These are phyloP conservation scores for Cladophialophora exuberans DNA, from an alignment of 2,329 filamentous ascomycete species.

Conservation along the genomic window DNA sequence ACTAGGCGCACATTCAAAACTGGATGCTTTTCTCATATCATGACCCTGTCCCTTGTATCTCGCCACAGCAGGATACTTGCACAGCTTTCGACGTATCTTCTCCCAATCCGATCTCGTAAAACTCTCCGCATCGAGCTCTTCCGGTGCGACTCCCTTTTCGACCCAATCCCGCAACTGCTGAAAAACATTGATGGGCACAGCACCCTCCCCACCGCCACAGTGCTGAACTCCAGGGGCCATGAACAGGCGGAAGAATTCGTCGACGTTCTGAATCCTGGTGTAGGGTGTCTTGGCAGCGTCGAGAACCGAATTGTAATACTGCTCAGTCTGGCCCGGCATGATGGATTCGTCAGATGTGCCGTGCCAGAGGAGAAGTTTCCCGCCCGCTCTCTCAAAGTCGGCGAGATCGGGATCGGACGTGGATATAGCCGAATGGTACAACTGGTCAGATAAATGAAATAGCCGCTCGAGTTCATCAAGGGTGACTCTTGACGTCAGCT, in stretches of 20 bases:
- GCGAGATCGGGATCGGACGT: slow-evolving; percentile 43
- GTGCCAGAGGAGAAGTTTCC: slow-evolving; percentile 50
- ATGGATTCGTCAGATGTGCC: slow-evolving; percentile 45
- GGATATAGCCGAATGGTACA: slow-evolving; percentile 43
- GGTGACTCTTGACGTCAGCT: slow-evolving; percentile 51
- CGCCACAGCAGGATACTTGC: slow-evolving; percentile 44
- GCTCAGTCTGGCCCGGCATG: slow-evolving; percentile 38
- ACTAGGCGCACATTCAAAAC: slow-evolving; percentile 31
- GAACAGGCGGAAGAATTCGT: slow-evolving; percentile 8
- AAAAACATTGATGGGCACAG: slow-evolving; percentile 37
- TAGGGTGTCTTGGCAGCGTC: not conserved
- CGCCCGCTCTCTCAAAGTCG: slow-evolving; percentile 47
- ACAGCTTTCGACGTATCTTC: slow-evolving; percentile 49
- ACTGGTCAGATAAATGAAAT: slow-evolving; percentile 50
- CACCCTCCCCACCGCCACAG: slow-evolving; percentile 8
- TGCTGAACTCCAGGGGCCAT: slow-evolving; percentile 10
- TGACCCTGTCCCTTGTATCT: slow-evolving; percentile 41
- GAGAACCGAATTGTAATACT: slow-evolving; percentile 55
- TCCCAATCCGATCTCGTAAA: slow-evolving; percentile 37
- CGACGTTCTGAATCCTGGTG: not conserved
- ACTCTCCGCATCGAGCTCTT: slow-evolving; percentile 22
- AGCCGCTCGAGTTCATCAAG: not conserved
- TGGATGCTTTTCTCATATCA: slow-evolving; percentile 39
- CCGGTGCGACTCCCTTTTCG: slow-evolving; percentile 42
- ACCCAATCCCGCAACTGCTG: slow-evolving; percentile 44